A percentile compares a stretch with the other conserved stretches of the same genome.
Conservation (phyloP, 2,329 filamentous ascomycete species). For the Epichloe brachyelytri region DNA sequence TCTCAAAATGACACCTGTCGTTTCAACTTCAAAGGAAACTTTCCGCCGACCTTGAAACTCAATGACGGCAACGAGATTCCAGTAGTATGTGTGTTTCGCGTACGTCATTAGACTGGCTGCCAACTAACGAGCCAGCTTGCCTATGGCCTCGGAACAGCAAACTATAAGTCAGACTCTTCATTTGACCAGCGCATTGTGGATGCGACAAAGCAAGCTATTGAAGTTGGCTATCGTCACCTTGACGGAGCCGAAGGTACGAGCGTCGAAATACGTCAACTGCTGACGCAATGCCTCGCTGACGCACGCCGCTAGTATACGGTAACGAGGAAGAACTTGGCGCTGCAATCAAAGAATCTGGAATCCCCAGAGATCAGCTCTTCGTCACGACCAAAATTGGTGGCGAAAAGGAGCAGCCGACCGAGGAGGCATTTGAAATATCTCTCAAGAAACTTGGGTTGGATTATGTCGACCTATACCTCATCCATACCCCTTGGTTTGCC, state of each 20-base stretch:
- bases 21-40: conserved; percentile 26
- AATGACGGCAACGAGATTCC: conserved; percentile 65
- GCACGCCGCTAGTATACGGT: conserved; percentile 37
- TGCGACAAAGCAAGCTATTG: conserved; percentile 47
- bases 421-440: conserved; percentile 42
- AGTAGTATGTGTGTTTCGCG: conserved; percentile 33
- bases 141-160: conserved; percentile 61
- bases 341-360: conserved; percentile 53
- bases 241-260: conserved; percentile 57
- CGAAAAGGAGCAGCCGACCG: conserved; percentile 25
- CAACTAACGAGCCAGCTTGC: conserved; percentile 35
- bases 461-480: conserved; percentile 60
- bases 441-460: conserved; percentile 53
- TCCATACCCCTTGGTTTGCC: conserved; percentile 45
- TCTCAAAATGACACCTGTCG: conserved; percentile 27
- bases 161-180: conserved; percentile 37
- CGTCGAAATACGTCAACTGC: neutral
- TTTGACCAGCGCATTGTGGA: conserved; percentile 42
- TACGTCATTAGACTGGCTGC: neutral
- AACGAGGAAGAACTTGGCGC: conserved; percentile 59
- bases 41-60: conserved; percentile 49
- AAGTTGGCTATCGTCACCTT: conserved; percentile 57
- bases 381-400: conserved; percentile 48
- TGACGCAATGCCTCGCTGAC: neutral
- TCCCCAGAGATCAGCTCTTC: conserved; percentile 56